phyloP scores from a whole-genome alignment of 208 protist genomes.

The Trypanosoma caninum region DNA sequence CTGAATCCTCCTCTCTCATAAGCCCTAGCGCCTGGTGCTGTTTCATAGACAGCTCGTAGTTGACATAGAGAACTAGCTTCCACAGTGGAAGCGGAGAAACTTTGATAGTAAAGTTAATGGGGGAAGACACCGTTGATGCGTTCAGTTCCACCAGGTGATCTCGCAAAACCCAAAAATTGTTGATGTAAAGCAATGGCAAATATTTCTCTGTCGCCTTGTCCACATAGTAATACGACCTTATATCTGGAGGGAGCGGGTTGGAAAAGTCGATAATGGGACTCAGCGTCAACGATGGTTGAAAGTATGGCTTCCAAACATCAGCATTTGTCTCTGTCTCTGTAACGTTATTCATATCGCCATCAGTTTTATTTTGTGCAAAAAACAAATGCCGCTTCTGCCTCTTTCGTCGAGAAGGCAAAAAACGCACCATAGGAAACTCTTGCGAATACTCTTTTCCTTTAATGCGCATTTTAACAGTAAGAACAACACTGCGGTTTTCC shows the following conservation, averaged over 20 bases:
- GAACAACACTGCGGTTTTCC: slow-evolving; percentile 23
- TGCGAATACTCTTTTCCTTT: slow-evolving; percentile 27
- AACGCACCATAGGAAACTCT: slow-evolving; percentile 27
- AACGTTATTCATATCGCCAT: not conserved
- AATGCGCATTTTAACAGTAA: slow-evolving; percentile 27
- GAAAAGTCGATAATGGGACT: slow-evolving; percentile 75
- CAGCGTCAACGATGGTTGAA: slow-evolving; percentile 61
- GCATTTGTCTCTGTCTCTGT: slow-evolving; percentile 2
- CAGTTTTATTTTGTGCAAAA: not conserved
- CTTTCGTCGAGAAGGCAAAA: slow-evolving; percentile 22
- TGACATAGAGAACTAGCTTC: slow-evolving; percentile 73
- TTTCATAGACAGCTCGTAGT: slow-evolving; percentile 79
- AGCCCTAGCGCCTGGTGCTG: slow-evolving; percentile 71
- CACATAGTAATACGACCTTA: slow-evolving; percentile 18
- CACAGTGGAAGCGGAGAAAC: slow-evolving; percentile 46
- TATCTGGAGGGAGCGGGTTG: slow-evolving; percentile 40
- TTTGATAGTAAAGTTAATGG: slow-evolving; percentile 51
- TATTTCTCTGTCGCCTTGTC: slow-evolving; percentile 48
- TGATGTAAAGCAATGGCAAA: slow-evolving; percentile 88
- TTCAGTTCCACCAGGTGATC: slow-evolving; percentile 87
- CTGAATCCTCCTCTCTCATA: slow-evolving; percentile 36
- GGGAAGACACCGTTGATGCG: slow-evolving; percentile 39
- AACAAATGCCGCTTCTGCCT: slow-evolving; percentile 32
- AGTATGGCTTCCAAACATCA: slow-evolving; percentile 42
- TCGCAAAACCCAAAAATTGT: slow-evolving; percentile 94